These are phyloP conservation scores for Daldinia sp. DNA, from an alignment of 2,329 filamentous ascomycete genomes.

Conservation along the genomic window DNA sequence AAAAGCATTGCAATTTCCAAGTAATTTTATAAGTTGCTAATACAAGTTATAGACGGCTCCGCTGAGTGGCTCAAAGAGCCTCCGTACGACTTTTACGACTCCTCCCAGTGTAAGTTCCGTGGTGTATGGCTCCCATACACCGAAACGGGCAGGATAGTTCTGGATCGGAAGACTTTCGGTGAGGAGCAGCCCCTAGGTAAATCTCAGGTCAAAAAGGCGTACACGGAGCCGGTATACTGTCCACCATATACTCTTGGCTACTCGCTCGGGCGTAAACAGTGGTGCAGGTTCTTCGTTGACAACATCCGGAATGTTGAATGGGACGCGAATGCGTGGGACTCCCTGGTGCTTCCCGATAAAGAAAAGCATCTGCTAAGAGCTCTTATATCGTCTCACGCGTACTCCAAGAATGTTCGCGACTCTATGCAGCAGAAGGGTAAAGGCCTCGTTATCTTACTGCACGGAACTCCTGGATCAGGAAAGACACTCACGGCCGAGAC, in stretches of 20 bases:
- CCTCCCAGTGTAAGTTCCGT: slow-evolving; percentile 36
- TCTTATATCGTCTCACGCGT: slow-evolving; percentile 49
- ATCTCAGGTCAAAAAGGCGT: slow-evolving; percentile 31
- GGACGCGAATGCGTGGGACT: slow-evolving; percentile 46
- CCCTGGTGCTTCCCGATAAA: slow-evolving; percentile 45
- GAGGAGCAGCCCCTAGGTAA: slow-evolving; percentile 44
- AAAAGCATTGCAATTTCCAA: too few relatives aligned
- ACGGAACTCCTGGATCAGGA: slow-evolving; percentile 54
- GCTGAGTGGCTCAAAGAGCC: slow-evolving; percentile 48
- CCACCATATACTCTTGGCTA: slow-evolving; percentile 49
- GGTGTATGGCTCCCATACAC: slow-evolving; percentile 50
- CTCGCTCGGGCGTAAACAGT: slow-evolving; percentile 46
- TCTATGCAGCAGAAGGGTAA: slow-evolving; percentile 53
- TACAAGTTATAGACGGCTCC: slow-evolving; percentile 31
- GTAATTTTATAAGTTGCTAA: slow-evolving; percentile 8
- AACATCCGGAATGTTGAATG: slow-evolving; percentile 45
- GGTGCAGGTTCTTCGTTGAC: slow-evolving; percentile 48
- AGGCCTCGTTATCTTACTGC: slow-evolving; percentile 54
- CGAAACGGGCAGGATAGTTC: slow-evolving; percentile 47
- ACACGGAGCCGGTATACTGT: slow-evolving; percentile 44
- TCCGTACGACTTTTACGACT: slow-evolving; percentile 42
- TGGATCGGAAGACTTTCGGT: slow-evolving; percentile 50
- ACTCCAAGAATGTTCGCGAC: slow-evolving; percentile 45
- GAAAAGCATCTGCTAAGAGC: slow-evolving; percentile 48
- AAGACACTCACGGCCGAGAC: slow-evolving; percentile 57